Base-by-base conservation (phyloP, 257 asterid species). In the Petrea volubilis region DNA sequence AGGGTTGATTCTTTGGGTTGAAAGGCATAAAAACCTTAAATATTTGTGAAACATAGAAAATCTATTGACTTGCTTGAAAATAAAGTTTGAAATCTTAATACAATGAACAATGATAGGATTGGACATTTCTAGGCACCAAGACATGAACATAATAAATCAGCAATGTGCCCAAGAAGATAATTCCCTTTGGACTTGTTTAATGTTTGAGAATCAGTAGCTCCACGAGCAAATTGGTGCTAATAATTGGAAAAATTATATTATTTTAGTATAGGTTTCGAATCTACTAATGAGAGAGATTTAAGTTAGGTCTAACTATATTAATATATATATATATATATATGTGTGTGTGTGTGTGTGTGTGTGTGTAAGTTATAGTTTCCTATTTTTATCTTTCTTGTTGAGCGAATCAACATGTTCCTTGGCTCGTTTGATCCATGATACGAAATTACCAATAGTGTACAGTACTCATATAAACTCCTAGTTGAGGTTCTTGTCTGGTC, bases 1-100 rank as follows among this genome's bases (percentile, higher is more conserved):
- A 63, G 60, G 68, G 49, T 78, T 68, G 69, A 72, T 79, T 78
- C 88, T 18, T 68, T 78, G 82, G 64, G 60, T n/a, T 69, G 58
- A 33, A 67, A 27, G 67, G 34, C 60, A 24, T 25, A 13, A 15
- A 58, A 58, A 52, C 36, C 33, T 20, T 41, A 17, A 58, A 9
- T 52, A 51, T 29, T 57, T 53, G 12, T 64, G 71, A 67, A 50
- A 82, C 79, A 78, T 31, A 20, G 67, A n/a, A 53, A 75, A 80
- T 85, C 79, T 75, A 69, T 44, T 59, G 20, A 41, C 28, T 68
- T 78, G 67, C 80, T 78, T 82, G 24, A 73, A 63, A 75, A 40
- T 31, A 41, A 79, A 70, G 76, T 57, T 66, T 53, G 46, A 72
- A 79, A 77, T 80, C 83, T 72, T 44, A 64, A 63, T 84, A 64